Percentiles rank a stretch among this genome's conserved stretches.
Evolutionary conservation across 1,139 yeast species (phyloP).

Genomic region (Nematodospora anomalae): DNA sequence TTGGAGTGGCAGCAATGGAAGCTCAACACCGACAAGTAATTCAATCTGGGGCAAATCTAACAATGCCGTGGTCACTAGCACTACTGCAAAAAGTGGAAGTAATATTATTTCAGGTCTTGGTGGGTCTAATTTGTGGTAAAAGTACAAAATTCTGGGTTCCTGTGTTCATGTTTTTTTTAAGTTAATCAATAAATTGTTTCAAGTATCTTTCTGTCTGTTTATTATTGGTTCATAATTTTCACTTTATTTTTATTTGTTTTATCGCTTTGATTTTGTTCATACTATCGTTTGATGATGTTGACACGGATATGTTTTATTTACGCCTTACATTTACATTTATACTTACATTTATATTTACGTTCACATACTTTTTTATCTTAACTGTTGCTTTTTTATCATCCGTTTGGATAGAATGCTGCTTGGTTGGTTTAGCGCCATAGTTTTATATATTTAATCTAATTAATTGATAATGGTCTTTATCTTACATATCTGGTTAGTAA

Average conservation of each 20-base stretch:
- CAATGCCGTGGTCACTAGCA: conserved; percentile 8
- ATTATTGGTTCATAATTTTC: no score
- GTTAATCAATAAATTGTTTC: no score
- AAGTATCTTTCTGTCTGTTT: background rate
- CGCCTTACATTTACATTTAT: no score
- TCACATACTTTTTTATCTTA: no score
- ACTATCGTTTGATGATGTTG: background rate
- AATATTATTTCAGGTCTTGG: conserved; percentile 10
- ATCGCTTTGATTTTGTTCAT: background rate
- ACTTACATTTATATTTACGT: no score
- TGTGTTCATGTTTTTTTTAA: no score
- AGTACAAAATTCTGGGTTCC: no score
- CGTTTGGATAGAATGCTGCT: background rate
- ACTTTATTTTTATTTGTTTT: background rate
- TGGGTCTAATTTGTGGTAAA: conserved; percentile 11
- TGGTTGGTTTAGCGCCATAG: background rate
- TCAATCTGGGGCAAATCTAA: conserved; percentile 14
- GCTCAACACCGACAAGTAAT: conserved; percentile 7
- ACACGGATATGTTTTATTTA: background rate
- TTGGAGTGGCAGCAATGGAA: conserved; percentile 7
- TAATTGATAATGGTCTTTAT: no score
- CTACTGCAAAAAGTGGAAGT: conserved; percentile 9
- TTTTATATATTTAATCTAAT: no score
- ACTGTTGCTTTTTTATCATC: background rate
- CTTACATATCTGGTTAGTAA: no score